Evolutionary conservation across 2,329 filamentous ascomycete species (phyloP).

Genomic region (Phialemoniopsis sp.): DNA sequence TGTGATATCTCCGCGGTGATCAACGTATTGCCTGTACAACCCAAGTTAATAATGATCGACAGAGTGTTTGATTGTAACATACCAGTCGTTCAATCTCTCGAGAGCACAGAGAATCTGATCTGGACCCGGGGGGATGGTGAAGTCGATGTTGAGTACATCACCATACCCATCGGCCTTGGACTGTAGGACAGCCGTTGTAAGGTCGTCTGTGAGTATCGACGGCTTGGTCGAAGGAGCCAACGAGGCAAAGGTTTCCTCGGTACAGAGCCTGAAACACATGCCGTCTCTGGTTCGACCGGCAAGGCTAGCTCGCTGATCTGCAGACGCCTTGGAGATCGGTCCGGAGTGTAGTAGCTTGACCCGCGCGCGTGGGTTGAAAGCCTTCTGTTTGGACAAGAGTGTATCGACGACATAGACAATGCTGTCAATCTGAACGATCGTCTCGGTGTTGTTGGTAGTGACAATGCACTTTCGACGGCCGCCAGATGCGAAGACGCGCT

Average conservation of each 20-base stretch:
- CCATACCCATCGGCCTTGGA: slow-evolving; percentile 95
- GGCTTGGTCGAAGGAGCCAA: slow-evolving; percentile 97
- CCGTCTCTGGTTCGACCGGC: slow-evolving; percentile 96
- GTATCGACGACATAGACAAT: slow-evolving; percentile 99
- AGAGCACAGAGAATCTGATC: slow-evolving; percentile 98
- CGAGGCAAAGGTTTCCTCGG: slow-evolving; percentile 92
- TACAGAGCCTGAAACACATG: slow-evolving; percentile 97
- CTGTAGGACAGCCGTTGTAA: slow-evolving; percentile 92
- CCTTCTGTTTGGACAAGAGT: slow-evolving; percentile 98
- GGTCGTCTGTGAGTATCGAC: slow-evolving; percentile 90
- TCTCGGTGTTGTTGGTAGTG: slow-evolving; percentile 97
- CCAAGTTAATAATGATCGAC: too few relatives aligned
- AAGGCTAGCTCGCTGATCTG: slow-evolving; percentile 96
- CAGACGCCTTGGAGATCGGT: slow-evolving; percentile 95
- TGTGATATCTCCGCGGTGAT: slow-evolving; percentile 93
- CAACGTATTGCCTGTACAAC: too few relatives aligned
- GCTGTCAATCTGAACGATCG: slow-evolving; percentile 93
- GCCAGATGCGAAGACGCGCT: slow-evolving; percentile 89
- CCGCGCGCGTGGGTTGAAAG: slow-evolving; percentile 94
- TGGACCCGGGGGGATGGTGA: slow-evolving; percentile 97
- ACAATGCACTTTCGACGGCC: slow-evolving; percentile 86
- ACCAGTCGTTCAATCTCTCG: slow-evolving; percentile 96
- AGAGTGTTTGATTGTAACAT: too few relatives aligned
- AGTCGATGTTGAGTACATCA: slow-evolving; percentile 94
- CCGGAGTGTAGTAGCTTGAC: slow-evolving; percentile 97